Evolutionary conservation across 495 filamentous ascomycete genomes (phyloP).

Genomic region (Penicillium verhagenii): DNA sequence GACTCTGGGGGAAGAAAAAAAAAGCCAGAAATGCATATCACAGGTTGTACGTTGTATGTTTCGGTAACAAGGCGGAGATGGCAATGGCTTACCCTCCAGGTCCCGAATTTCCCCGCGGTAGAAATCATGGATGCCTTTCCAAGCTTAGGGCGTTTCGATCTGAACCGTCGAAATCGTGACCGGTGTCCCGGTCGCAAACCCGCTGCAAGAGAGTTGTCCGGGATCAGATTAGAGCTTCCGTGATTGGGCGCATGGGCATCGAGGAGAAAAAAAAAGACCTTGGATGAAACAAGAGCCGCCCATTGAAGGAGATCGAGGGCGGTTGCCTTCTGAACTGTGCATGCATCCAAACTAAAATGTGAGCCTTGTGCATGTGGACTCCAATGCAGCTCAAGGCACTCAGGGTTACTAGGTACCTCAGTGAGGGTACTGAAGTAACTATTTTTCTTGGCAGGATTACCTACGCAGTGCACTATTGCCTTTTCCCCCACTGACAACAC

Average conservation of each 20-base stretch:
- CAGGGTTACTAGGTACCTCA: too few species aligned
- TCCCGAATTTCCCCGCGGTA: constrained; percentile 19
- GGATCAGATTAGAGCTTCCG: constrained; percentile 16
- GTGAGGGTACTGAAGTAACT: too few species aligned
- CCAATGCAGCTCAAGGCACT: too few species aligned
- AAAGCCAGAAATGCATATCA: too few species aligned
- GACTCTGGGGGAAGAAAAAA: too few species aligned
- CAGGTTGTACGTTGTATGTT: too few species aligned
- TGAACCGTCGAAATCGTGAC: constrained; percentile 25
- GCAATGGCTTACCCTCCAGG: neutral
- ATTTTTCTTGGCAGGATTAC: neutral
- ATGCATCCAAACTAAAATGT: neutral
- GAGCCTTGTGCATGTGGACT: too few species aligned
- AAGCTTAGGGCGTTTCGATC: constrained; percentile 21
- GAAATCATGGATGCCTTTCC: neutral
- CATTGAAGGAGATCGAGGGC: neutral
- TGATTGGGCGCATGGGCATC: constrained; percentile 11
- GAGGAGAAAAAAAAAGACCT: constrained; percentile 5
- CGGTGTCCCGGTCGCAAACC: constrained; percentile 18
- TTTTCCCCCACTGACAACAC: constrained; percentile 4
- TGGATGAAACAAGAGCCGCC: neutral
- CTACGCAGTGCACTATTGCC: neutral
- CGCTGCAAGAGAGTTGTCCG: constrained; percentile 12
- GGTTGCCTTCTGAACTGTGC: constrained; percentile 26
- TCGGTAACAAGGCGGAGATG: too few species aligned